phyloP scores from a whole-genome alignment of 805 yeast genomes.

The Alloascoidea africana region DNA sequence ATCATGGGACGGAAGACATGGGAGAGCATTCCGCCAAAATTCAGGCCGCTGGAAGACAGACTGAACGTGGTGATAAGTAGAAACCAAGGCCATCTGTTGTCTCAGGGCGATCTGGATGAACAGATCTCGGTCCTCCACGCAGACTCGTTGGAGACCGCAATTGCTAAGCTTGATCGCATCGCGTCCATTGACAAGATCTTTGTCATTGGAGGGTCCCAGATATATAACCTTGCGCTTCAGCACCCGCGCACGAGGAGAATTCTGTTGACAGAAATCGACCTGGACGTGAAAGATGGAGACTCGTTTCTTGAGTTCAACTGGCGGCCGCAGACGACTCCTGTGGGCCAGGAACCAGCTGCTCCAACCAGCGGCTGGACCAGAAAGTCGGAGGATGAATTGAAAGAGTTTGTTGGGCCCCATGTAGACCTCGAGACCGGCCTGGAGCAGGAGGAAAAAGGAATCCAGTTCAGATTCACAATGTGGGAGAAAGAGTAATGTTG shows the following conservation, averaged over 20 bases:
- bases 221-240: slow-evolving; percentile 44
- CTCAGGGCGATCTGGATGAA: slow-evolving; percentile 8
- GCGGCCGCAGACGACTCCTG: slow-evolving; percentile 6
- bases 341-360: slow-evolving; percentile 2
- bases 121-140: slow-evolving; percentile 18
- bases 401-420: slow-evolving; percentile 20
- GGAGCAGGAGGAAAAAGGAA: slow-evolving; percentile 27
- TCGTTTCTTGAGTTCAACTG: slow-evolving; percentile 34
- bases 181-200: slow-evolving; percentile 43
- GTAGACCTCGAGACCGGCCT: slow-evolving; percentile 11
- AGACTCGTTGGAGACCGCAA: slow-evolving; percentile 28
- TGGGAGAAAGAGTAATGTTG: no score
- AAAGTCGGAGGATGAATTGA: slow-evolving; percentile 20
- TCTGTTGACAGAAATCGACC: slow-evolving; percentile 52
- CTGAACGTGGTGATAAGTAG: slow-evolving; percentile 65
- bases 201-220: slow-evolving; percentile 87
- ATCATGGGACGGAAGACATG: slow-evolving; percentile 95
- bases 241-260: slow-evolving; percentile 33
- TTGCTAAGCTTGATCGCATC: slow-evolving; percentile 12
- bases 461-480: slow-evolving; percentile 41
- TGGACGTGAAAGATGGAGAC: slow-evolving; percentile 34
- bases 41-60: slow-evolving; percentile 70
- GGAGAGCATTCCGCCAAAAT: slow-evolving; percentile 79
- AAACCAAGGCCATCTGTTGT: slow-evolving; percentile 9
- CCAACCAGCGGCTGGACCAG: slow-evolving; percentile 14